Percentiles rank a stretch among this genome's conserved stretches.
Conservation (phyloP, 352 stramenopile species). For the Hyaloperonospora arabidopsidis region DNA sequence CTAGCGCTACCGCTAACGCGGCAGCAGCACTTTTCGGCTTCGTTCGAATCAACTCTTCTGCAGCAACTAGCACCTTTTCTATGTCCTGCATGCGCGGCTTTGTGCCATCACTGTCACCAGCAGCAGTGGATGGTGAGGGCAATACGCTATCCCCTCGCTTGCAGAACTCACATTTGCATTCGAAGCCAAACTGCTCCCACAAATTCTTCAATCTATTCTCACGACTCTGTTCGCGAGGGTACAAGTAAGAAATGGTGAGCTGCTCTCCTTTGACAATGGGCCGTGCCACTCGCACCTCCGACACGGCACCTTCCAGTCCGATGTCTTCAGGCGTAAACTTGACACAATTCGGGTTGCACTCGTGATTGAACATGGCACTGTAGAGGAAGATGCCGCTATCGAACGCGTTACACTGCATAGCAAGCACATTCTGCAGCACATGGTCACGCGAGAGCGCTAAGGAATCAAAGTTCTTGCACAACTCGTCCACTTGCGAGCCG, state of each 20-base stretch:
- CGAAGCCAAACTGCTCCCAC: slow-evolving; percentile 89
- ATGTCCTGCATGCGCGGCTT: slow-evolving; percentile 45
- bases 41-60: slow-evolving; percentile 57
- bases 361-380: slow-evolving; percentile 93
- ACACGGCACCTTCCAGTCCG: slow-evolving; percentile 48
- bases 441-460: slow-evolving; percentile 50
- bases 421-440: slow-evolving; percentile 84
- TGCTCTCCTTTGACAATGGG: slow-evolving; percentile 79
- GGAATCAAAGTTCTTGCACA: slow-evolving; percentile 42
- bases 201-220: slow-evolving; percentile 72
- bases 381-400: slow-evolving; percentile 90
- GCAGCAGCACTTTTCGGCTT: slow-evolving; percentile 32
- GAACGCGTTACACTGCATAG: slow-evolving; percentile 92
- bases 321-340: slow-evolving; percentile 79
- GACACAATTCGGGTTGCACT: slow-evolving; percentile 91
- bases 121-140: slow-evolving; percentile 23
- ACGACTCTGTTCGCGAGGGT: slow-evolving; percentile 85
- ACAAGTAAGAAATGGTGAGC: slow-evolving; percentile 91
- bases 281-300: slow-evolving; percentile 87
- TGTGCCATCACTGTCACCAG: slow-evolving; percentile 10
- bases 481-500: slow-evolving; percentile 38
- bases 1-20: slow-evolving; percentile 62
- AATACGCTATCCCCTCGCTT: slow-evolving; percentile 62
- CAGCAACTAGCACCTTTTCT: slow-evolving; percentile 50
- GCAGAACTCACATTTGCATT: slow-evolving; percentile 63